Percentiles rank a stretch among this genome's conserved stretches.
Conservation (phyloP, 2,329 filamentous ascomycete species). For the Arthrobotrys sinensis region DNA sequence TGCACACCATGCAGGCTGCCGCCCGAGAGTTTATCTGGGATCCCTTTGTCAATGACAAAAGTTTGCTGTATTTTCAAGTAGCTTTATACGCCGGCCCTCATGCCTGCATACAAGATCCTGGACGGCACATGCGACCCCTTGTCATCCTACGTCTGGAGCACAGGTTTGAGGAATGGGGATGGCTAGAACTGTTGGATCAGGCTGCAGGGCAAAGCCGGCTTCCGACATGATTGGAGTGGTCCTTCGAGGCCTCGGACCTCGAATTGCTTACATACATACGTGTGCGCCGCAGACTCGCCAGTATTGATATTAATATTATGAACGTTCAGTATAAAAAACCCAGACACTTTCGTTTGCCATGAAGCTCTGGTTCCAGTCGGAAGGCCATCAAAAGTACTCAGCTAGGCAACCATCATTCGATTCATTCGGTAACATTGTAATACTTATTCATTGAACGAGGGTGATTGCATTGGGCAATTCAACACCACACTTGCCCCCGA, state of each 20-base stretch:
- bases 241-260: not conserved
- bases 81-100: not conserved
- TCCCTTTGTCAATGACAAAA: not conserved
- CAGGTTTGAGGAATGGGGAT: slow-evolving; percentile 8
- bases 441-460: slow-evolving; percentile 2
- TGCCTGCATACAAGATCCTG: slow-evolving; percentile 5
- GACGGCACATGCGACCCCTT: slow-evolving; percentile 10
- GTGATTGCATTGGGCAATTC: not conserved
- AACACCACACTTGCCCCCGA: not conserved
- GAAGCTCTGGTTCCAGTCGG: no score
- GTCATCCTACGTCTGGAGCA: not conserved
- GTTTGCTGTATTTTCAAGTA: not conserved
- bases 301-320: not conserved
- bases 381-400: not conserved
- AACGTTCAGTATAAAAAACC: not conserved
- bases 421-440: not conserved
- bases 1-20: not conserved
- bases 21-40: not conserved
- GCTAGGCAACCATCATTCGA: not conserved
- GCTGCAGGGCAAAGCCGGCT: slow-evolving; percentile 13
- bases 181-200: not conserved
- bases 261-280: slow-evolving; percentile 4
- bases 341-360: not conserved
- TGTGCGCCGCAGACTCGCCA: slow-evolving; percentile 20
- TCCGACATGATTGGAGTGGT: slow-evolving; percentile 14